These are phyloP conservation scores for Gautieria morchelliformis DNA, from an alignment of 768 basidiomycete genomes.

Conservation along the genomic window DNA sequence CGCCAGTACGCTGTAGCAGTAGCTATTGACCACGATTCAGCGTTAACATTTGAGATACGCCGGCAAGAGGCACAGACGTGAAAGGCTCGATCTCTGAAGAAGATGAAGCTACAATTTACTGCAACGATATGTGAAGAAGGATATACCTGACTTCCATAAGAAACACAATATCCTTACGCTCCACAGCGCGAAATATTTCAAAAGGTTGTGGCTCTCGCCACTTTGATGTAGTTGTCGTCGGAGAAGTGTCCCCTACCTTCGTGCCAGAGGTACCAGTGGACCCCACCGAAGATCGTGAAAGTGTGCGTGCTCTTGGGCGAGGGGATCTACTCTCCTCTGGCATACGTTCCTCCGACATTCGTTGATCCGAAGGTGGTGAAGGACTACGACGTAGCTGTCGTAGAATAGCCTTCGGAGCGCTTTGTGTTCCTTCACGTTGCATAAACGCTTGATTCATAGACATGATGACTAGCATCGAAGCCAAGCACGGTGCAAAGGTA, in stretches of 20 bases:
- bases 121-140: background rate
- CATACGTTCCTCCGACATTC: background rate
- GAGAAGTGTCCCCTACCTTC: background rate
- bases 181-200: constrained; percentile 76
- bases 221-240: background rate
- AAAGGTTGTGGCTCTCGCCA: constrained; percentile 36
- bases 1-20: constrained; percentile 75
- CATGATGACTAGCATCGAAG: constrained; percentile 15
- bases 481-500: background rate
- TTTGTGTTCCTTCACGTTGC: constrained; percentile 55
- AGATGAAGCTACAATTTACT: background rate
- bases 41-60: background rate
- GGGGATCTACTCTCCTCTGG: background rate
- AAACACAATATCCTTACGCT: constrained; percentile 71
- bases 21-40: constrained; percentile 31
- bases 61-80: constrained; percentile 41
- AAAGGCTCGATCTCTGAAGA: constrained; percentile 55
- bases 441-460: constrained; percentile 43
- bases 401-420: constrained; percentile 48
- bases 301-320: background rate
- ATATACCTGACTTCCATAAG: constrained; percentile 57
- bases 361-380: constrained; percentile 22
- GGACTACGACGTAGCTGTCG: constrained; percentile 42
- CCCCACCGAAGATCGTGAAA: background rate
- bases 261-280: background rate